These are phyloP conservation scores for Saussurea involucrata DNA, from an alignment of 129 eudicot species.

Conservation along the genomic window DNA sequence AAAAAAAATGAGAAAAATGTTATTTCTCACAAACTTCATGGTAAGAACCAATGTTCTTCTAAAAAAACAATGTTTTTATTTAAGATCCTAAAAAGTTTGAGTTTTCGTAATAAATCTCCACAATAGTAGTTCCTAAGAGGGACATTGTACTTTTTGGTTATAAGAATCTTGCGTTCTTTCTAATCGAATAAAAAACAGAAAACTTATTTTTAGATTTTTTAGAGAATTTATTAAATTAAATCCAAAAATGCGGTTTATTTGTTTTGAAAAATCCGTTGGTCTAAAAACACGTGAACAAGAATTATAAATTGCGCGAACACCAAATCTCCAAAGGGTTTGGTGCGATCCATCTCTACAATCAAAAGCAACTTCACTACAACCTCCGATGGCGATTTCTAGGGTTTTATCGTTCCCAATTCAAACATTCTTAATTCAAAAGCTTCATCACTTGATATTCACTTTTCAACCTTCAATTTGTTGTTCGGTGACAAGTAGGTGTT, in stretches of 20 bases:
- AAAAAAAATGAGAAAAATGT: no score
- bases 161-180: no score
- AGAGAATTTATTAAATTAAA: no score
- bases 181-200: no score
- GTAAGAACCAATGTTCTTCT: no score
- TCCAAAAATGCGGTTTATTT: not conserved
- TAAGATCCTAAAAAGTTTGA: no score
- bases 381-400: constrained; percentile 28
- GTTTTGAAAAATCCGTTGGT: not conserved
- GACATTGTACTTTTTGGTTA: no score
- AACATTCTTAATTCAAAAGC: constrained; percentile 1
- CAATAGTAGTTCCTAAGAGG: no score
- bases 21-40: no score
- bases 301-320: constrained; percentile 5
- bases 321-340: constrained; percentile 15
- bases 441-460: constrained; percentile 1
- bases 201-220: no score
- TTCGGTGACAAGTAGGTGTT: constrained; percentile 47
- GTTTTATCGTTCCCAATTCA: constrained; percentile 1
- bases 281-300: not conserved
- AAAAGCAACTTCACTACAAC: constrained; percentile 33
- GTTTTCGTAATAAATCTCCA: no score
- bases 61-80: no score
- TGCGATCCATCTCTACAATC: constrained; percentile 8
- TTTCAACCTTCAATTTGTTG: constrained; percentile 25